These are phyloP conservation scores for Tubosaeta sp. DNA, from an alignment of 768 basidiomycete species.

Conservation along the genomic window DNA sequence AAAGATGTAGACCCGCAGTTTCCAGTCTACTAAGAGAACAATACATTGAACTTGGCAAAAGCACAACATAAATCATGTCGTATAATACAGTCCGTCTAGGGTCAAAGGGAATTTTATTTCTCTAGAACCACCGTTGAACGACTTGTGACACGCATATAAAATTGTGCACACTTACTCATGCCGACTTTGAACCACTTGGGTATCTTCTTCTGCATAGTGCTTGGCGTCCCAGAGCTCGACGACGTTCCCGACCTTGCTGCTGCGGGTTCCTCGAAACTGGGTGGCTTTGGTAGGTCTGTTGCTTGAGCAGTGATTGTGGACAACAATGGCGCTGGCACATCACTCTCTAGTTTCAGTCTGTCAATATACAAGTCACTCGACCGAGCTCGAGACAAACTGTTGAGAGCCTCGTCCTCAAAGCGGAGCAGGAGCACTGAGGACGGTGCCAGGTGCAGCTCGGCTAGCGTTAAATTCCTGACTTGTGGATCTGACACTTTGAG, in stretches of 20 bases:
- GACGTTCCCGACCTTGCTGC: slow-evolving; percentile 4
- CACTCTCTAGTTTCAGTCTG: slow-evolving; percentile 38
- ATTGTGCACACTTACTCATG: slow-evolving; percentile 39
- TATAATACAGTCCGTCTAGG: slow-evolving; percentile 1
- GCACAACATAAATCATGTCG: slow-evolving; percentile 6
- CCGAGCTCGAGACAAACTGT: slow-evolving; percentile 41
- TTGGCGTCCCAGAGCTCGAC: slow-evolving; percentile 8
- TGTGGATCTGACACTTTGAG: slow-evolving; percentile 74
- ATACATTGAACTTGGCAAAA: neutral
- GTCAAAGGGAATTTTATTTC: slow-evolving; percentile 30
- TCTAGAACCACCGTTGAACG: slow-evolving; percentile 8
- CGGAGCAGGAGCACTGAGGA: slow-evolving; percentile 72
- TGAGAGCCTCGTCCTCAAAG: slow-evolving; percentile 69
- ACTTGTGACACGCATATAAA: neutral
- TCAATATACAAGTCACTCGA: neutral
- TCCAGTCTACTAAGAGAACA: slow-evolving; percentile 63
- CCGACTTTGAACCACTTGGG: slow-evolving; percentile 80
- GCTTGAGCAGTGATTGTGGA: slow-evolving; percentile 53
- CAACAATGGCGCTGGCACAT: slow-evolving; percentile 61
- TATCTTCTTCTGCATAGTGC: slow-evolving; percentile 45
- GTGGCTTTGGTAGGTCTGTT: slow-evolving; percentile 63
- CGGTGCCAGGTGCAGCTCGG: slow-evolving; percentile 72
- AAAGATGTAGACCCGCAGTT: slow-evolving; percentile 68
- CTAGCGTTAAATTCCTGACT: slow-evolving; percentile 63
- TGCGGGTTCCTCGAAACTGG: slow-evolving; percentile 28